phyloP scores from a whole-genome alignment of 2,329 filamentous ascomycete species.

The Verticillium alfalfae region DNA sequence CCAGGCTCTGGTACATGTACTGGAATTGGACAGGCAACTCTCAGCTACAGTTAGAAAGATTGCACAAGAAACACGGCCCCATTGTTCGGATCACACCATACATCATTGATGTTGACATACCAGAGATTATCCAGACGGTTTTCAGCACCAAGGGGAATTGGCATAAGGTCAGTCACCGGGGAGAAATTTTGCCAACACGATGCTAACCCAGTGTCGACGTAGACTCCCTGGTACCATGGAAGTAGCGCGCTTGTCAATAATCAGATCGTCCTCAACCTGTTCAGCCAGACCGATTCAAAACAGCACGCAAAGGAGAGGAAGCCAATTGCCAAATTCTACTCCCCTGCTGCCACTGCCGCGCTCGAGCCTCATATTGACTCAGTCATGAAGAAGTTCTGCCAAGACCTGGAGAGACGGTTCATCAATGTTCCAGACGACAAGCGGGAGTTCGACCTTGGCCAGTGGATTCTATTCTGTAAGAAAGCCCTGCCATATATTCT shows the following conservation, averaged over 20 bases:
- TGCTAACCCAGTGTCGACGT: neutral
- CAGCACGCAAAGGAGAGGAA: constrained; percentile 14
- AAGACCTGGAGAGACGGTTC: constrained; percentile 24
- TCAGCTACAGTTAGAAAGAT: constrained; percentile 19
- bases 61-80: constrained; percentile 31
- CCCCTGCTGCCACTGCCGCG: constrained; percentile 7
- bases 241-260: constrained; percentile 19
- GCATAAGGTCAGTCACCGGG: constrained; percentile 16
- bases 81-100: constrained; percentile 35
- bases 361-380: constrained; percentile 22
- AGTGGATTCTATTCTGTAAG: constrained; percentile 35
- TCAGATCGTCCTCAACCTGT: constrained; percentile 17
- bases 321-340: constrained; percentile 21
- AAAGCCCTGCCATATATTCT: neutral
- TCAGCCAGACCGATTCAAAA: constrained; percentile 16
- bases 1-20: constrained; percentile 28
- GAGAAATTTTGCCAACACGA: neutral
- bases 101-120: constrained; percentile 27
- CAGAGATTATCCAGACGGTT: constrained; percentile 27
- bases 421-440: constrained; percentile 15
- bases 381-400: constrained; percentile 22
- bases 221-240: constrained; percentile 19
- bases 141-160: constrained; percentile 26
- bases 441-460: constrained; percentile 26
- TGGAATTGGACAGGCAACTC: constrained; percentile 20